A percentile compares a stretch with the other conserved stretches of the same genome.
phyloP scores from a whole-genome alignment of 805 yeast species.

The Helenozyma rhizophorensis region DNA sequence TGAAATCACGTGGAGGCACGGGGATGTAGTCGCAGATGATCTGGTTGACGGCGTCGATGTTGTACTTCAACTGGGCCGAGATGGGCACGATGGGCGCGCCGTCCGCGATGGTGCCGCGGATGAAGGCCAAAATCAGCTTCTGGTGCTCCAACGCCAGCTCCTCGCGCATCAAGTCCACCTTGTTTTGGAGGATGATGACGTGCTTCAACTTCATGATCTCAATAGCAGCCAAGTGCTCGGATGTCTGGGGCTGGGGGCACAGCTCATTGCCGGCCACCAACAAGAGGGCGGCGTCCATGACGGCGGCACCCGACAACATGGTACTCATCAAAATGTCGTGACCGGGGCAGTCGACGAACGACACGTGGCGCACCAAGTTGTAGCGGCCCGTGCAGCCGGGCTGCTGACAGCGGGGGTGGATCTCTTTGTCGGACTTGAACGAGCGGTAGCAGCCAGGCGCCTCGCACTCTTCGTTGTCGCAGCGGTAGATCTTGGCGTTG shows the following conservation, averaged over 20 bases:
- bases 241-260: slow-evolving; percentile 99
- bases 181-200: slow-evolving; percentile 92
- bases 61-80: slow-evolving; percentile 96
- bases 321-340: slow-evolving; percentile 99
- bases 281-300: slow-evolving; percentile 97
- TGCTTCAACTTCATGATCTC: slow-evolving; percentile 98
- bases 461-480: slow-evolving; percentile 80
- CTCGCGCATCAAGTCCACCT: slow-evolving; percentile 97
- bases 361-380: slow-evolving; percentile 89
- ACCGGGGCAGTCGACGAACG: slow-evolving; percentile 99
- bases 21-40: slow-evolving; percentile 94
- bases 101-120: slow-evolving; percentile 97
- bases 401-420: slow-evolving; percentile 85
- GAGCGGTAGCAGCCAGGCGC: slow-evolving; percentile 95
- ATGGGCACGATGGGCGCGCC: slow-evolving; percentile 99
- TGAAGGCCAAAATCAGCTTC: slow-evolving; percentile 84
- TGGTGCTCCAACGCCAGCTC: slow-evolving; percentile 95
- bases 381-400: slow-evolving; percentile 89
- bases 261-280: slow-evolving; percentile 97
- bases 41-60: slow-evolving; percentile 97
- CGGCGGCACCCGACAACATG: slow-evolving; percentile 99
- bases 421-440: slow-evolving; percentile 91
- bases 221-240: slow-evolving; percentile 98
- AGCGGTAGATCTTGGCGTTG: slow-evolving; percentile 94
- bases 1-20: slow-evolving; percentile 92